Percentiles rank a stretch among this genome's conserved stretches.
These are phyloP conservation scores for Begonia masoniana DNA, from an alignment of 306 rosid genomes.

Conservation along the genomic window DNA sequence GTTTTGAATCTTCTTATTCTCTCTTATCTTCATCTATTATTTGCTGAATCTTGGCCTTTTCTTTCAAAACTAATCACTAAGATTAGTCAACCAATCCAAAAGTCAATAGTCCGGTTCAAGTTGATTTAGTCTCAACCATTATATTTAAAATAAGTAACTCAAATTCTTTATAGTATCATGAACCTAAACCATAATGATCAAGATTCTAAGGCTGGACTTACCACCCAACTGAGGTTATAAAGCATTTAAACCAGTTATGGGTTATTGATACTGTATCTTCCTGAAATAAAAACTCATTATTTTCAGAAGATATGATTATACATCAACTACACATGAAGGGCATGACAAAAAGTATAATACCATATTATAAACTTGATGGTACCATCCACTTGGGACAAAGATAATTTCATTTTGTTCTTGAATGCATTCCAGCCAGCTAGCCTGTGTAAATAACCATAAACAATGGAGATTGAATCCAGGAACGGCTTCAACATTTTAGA, in stretches of 20 bases:
- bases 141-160: too few species aligned
- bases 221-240: conserved; percentile 80
- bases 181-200: background rate
- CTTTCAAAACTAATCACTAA: too few species aligned
- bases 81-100: too few species aligned
- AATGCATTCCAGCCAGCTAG: conserved; percentile 74
- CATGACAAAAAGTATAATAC: conserved; percentile 16
- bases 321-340: background rate
- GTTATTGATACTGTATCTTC: conserved; percentile 87
- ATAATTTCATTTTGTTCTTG: conserved; percentile 86
- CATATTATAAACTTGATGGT: conserved; percentile 94
- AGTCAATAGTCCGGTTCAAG: too few species aligned
- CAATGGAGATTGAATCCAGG: conserved; percentile 9
- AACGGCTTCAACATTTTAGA: too few species aligned
- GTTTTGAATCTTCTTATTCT: conserved; percentile 8
- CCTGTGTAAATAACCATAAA: conserved; percentile 30
- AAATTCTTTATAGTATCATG: too few species aligned
- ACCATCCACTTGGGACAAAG: conserved; percentile 97
- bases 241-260: conserved; percentile 93
- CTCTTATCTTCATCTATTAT: too few species aligned
- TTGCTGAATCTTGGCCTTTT: too few species aligned
- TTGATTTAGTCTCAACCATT: too few species aligned
- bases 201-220: conserved; percentile 19
- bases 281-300: conserved; percentile 38
- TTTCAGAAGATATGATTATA: conserved; percentile 6